These are phyloP conservation scores for Acanthamoeba sp. DNA, from an alignment of 208 protist genomes.

Conservation along the genomic window DNA sequence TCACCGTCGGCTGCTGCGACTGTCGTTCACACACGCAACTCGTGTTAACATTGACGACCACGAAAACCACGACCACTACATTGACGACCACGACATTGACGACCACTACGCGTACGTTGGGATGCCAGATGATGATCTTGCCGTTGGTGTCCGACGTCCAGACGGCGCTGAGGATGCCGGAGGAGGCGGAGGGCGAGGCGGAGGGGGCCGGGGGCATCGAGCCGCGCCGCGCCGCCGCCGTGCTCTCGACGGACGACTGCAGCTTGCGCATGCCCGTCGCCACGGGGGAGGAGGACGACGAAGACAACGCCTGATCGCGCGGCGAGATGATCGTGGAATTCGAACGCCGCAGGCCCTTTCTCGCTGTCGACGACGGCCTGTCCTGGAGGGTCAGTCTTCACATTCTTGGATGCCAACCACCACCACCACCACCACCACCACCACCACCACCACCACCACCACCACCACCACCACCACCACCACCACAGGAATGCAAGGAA, in stretches of 20 bases:
- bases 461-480: no score
- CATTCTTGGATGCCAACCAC: no score
- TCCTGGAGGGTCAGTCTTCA: not conserved
- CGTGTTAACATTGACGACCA: not conserved
- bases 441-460: no score
- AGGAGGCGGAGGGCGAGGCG: not conserved
- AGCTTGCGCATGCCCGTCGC: no score
- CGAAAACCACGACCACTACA: not conserved
- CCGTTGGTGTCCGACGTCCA: constrained; percentile 26
- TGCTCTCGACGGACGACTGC: not conserved
- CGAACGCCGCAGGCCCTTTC: no score
- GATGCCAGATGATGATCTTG: constrained; percentile 1
- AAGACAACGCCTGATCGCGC: no score
- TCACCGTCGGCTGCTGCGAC: not conserved
- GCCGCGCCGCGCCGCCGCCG: not conserved
- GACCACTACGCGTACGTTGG: not conserved
- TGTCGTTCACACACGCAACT: not conserved
- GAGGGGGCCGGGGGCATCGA: not conserved
- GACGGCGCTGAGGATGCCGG: not conserved
- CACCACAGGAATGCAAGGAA: not conserved
- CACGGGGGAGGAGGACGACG: no score
- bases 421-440: no score
- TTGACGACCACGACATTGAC: not conserved
- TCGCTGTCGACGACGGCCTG: no score
- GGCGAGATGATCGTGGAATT: no score